Percentiles rank a stretch among this genome's conserved stretches.
Evolutionary conservation across 139 green algal genomes (phyloP).

Genomic region (Chlamydomonas incerta): DNA sequence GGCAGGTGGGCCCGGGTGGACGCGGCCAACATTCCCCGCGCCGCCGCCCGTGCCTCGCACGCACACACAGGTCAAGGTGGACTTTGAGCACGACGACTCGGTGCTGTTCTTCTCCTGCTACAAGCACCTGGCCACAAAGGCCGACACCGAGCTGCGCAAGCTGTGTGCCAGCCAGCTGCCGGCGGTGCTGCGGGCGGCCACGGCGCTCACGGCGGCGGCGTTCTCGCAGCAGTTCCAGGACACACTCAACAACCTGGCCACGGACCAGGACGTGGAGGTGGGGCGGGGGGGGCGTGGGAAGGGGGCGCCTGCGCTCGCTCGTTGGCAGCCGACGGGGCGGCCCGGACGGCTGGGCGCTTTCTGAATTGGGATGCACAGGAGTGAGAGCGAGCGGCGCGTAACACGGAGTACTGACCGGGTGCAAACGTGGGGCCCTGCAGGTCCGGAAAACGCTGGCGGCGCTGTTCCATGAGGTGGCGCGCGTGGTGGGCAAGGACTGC

Average conservation of each 20-base stretch:
- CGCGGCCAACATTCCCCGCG: too few relatives aligned
- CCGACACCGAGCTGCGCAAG: conserved; percentile 54
- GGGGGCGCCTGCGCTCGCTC: too few relatives aligned
- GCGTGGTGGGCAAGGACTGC: conserved; percentile 51
- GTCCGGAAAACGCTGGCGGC: conserved; percentile 52
- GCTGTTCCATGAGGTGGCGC: conserved; percentile 54
- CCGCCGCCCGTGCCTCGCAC: too few relatives aligned
- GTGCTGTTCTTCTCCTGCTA: conserved; percentile 59
- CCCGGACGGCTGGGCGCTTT: too few relatives aligned
- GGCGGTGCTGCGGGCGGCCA: conserved; percentile 36
- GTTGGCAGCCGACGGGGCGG: too few relatives aligned
- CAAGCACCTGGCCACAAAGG: conserved; percentile 57
- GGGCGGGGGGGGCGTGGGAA: too few relatives aligned
- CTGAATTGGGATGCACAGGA: too few relatives aligned
- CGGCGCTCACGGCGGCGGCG: conserved; percentile 10
- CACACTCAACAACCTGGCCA: conserved; percentile 51
- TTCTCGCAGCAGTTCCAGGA: conserved; percentile 64
- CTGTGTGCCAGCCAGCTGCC: conserved; percentile 52
- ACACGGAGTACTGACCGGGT: too few relatives aligned
- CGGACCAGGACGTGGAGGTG: conserved; percentile 49
- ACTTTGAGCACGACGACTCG: conserved; percentile 62
- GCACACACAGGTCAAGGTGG: conserved; percentile 57
- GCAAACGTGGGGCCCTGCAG: too few relatives aligned
- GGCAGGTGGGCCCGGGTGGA: too few relatives aligned
- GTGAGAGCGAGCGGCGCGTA: too few relatives aligned